phyloP scores from a whole-genome alignment of 2,329 filamentous ascomycete genomes.

The Coniochaeta hoffmannii region DNA sequence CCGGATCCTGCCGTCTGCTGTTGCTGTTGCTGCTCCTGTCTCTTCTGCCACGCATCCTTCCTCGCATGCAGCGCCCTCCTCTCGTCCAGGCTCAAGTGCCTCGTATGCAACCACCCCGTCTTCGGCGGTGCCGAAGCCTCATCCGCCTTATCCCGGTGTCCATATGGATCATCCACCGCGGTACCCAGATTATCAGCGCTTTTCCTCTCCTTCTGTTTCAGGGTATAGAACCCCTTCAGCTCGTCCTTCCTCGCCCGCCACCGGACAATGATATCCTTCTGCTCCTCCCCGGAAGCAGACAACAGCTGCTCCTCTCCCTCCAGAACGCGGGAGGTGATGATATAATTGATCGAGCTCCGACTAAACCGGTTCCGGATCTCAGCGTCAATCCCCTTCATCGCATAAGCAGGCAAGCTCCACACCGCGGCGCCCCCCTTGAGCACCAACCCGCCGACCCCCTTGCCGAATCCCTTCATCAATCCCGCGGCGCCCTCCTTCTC shows the following conservation, averaged over 20 bases:
- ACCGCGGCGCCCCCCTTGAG: constrained; percentile 73
- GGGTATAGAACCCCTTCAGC: constrained; percentile 51
- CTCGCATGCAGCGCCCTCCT: constrained; percentile 41
- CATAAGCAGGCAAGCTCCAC: constrained; percentile 70
- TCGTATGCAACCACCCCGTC: constrained; percentile 41
- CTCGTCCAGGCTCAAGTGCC: constrained; percentile 41
- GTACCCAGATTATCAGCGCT: constrained; percentile 20
- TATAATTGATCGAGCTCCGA: constrained; percentile 68
- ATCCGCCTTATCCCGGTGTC: constrained; percentile 12
- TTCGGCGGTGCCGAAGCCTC: constrained; percentile 18
- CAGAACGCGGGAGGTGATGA: constrained; percentile 66
- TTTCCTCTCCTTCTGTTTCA: constrained; percentile 37
- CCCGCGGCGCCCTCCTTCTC: constrained; percentile 46
- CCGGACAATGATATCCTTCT: constrained; percentile 52
- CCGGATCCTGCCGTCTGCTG: too few relatives aligned
- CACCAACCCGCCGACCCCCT: constrained; percentile 73
- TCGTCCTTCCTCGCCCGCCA: constrained; percentile 58
- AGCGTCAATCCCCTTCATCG: constrained; percentile 75
- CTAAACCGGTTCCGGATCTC: constrained; percentile 66
- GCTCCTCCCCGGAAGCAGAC: constrained; percentile 48
- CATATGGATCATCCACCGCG: constrained; percentile 10
- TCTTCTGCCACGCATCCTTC: constrained; percentile 34
- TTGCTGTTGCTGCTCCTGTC: too few relatives aligned
- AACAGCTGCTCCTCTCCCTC: constrained; percentile 65
- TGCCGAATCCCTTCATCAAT: constrained; percentile 71